These are phyloP conservation scores for Trichoderma sp. DNA, from an alignment of 2,329 filamentous ascomycete genomes.

Conservation along the genomic window DNA sequence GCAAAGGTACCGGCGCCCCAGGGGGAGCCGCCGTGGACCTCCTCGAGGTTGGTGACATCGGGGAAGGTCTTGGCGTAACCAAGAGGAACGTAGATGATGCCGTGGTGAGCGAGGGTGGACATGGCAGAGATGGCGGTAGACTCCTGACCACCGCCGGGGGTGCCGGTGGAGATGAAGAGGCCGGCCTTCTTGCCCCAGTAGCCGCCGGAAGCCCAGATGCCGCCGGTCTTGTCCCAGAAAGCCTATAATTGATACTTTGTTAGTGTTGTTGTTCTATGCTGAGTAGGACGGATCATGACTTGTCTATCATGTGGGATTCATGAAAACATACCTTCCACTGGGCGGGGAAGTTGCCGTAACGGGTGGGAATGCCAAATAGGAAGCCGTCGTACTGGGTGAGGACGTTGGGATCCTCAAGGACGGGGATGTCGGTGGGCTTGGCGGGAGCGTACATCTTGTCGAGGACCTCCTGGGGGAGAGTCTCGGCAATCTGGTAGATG, in stretches of 20 bases:
- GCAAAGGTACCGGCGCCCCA: conserved; percentile 96
- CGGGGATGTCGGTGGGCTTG: conserved; percentile 65
- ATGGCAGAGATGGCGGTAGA: conserved; percentile 76
- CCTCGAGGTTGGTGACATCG: conserved; percentile 65
- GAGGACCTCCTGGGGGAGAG: conserved; percentile 78
- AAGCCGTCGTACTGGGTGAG: conserved; percentile 81
- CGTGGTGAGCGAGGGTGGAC: conserved; percentile 88
- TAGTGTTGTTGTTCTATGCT: background rate
- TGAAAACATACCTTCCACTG: conserved; percentile 72
- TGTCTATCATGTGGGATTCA: too few species aligned
- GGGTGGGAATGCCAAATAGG: conserved; percentile 90
- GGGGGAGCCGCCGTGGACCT: conserved; percentile 81
- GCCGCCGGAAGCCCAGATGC: conserved; percentile 74
- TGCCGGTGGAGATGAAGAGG: conserved; percentile 84
- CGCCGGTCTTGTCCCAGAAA: conserved; percentile 88
- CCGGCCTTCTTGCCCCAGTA: conserved; percentile 88
- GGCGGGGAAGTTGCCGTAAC: conserved; percentile 94
- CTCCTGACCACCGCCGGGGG: conserved; percentile 88
- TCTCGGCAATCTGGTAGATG: conserved; percentile 86
- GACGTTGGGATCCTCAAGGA: conserved; percentile 54
- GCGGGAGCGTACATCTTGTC: conserved; percentile 85
- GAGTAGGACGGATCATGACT: too few species aligned
- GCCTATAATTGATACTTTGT: conserved; percentile 33
- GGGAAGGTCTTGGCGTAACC: conserved; percentile 81
- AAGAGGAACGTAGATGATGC: conserved; percentile 92